phyloP scores from a whole-genome alignment of 2,329 filamentous ascomycete species.

The Neophaeococcomyces mojaviensis region DNA sequence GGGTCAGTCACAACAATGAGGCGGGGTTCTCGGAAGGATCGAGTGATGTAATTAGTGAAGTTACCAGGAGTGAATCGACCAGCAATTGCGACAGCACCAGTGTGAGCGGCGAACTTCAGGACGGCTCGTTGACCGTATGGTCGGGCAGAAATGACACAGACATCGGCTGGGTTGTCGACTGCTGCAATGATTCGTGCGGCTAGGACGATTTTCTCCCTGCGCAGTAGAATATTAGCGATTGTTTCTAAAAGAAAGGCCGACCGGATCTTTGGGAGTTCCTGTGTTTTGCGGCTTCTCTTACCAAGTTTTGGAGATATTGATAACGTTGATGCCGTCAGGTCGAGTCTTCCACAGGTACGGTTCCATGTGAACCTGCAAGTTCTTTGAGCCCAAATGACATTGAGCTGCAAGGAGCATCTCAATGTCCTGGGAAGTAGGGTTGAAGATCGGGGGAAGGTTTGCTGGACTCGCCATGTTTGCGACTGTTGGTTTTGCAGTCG shows the following conservation, averaged over 20 bases:
- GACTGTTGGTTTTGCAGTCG: constrained; percentile 44
- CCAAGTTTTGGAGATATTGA: constrained; percentile 99
- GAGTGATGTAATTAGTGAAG: constrained; percentile 99
- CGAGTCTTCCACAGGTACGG: constrained; percentile 99
- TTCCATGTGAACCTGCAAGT: constrained; percentile 99
- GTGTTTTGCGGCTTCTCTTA: constrained; percentile 40
- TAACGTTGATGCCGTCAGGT: constrained; percentile 93
- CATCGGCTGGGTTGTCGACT: constrained; percentile 98
- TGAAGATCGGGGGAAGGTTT: constrained; percentile 91
- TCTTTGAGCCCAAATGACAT: constrained; percentile 96
- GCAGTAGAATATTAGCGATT: constrained; percentile 14
- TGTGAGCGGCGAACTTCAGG: constrained; percentile 99
- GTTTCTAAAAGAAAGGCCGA: constrained; percentile 2
- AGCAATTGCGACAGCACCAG: constrained; percentile 93
- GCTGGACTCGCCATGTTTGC: constrained; percentile 60
- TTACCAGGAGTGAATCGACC: constrained; percentile 99
- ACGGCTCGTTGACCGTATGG: constrained; percentile 99
- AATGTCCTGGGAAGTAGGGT: constrained; percentile 96
- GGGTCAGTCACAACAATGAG: constrained; percentile 99
- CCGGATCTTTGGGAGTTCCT: constrained; percentile 1
- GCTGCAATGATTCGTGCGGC: constrained; percentile 97
- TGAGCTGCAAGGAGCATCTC: constrained; percentile 98
- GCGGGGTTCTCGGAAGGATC: constrained; percentile 99
- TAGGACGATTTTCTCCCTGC: constrained; percentile 98
- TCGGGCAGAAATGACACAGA: constrained; percentile 98